Percentiles rank a stretch among this genome's conserved stretches.
Evolutionary conservation across 768 basidiomycete species (phyloP).

Genomic region (Lactarius hatsudake): DNA sequence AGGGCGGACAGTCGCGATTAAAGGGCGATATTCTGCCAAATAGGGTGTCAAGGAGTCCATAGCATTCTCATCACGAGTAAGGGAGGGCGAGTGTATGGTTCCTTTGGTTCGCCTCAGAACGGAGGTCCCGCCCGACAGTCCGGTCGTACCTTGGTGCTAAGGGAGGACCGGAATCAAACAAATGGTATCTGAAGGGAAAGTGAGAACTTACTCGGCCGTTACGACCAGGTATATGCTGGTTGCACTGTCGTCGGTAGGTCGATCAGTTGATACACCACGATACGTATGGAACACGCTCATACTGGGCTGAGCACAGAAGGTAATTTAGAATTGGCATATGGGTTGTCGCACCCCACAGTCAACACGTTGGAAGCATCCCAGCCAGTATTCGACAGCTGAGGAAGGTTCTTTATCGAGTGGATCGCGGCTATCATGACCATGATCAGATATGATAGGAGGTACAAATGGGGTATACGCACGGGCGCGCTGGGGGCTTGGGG

Average conservation of each 20-base stretch:
- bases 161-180: neutral
- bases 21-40: neutral
- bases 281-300: neutral
- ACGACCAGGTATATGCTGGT: slow-evolving; percentile 7
- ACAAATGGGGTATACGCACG: slow-evolving; percentile 2
- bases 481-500: neutral
- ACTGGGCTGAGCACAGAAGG: neutral
- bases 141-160: neutral
- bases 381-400: neutral
- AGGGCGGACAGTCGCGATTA: neutral
- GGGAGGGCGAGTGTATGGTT: slow-evolving; percentile 1
- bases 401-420: neutral
- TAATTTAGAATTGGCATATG: neutral
- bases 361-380: neutral
- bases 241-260: neutral
- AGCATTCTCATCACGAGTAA: neutral
- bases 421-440: neutral
- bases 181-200: neutral
- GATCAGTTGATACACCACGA: neutral
- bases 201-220: neutral
- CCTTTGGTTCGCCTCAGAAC: slow-evolving; percentile 17
- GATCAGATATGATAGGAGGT: neutral
- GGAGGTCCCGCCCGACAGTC: neutral
- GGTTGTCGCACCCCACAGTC: neutral
- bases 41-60: neutral